Conservation (phyloP, 495 filamentous ascomycete species). For the Penicillium canescens region DNA sequence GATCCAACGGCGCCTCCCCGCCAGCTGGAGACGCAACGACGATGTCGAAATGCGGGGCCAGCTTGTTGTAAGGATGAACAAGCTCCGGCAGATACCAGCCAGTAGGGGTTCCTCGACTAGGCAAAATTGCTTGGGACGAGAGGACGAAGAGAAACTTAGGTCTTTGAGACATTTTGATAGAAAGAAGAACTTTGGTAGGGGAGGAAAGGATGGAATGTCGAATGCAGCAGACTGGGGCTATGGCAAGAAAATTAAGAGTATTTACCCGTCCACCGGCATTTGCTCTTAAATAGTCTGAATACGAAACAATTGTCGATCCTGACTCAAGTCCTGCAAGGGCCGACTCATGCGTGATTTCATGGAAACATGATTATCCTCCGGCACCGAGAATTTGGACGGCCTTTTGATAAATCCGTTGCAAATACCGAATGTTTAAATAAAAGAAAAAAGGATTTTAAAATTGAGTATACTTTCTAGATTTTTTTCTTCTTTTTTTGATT, state of each 20-base stretch:
- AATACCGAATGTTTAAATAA: not conserved
- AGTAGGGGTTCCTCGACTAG: slow-evolving; percentile 51
- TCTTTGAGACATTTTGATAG: slow-evolving; percentile 22
- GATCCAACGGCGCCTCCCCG: slow-evolving; percentile 61
- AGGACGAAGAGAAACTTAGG: slow-evolving; percentile 68
- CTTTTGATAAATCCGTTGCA: not conserved
- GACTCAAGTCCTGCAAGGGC: not conserved
- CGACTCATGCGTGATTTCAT: not conserved
- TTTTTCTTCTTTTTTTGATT: not conserved
- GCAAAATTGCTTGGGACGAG: slow-evolving; percentile 57
- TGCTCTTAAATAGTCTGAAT: not conserved
- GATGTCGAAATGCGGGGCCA: slow-evolving; percentile 46
- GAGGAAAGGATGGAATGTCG: not conserved
- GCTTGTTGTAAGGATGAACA: slow-evolving; percentile 59
- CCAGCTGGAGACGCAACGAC: slow-evolving; percentile 59
- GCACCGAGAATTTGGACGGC: not conserved
- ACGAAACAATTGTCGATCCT: not conserved
- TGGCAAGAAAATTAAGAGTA: not conserved
- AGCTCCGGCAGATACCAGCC: slow-evolving; percentile 70
- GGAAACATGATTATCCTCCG: not conserved
- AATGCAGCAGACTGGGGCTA: not conserved
- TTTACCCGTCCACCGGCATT: not conserved
- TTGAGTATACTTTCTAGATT: not conserved
- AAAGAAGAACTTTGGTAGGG: not conserved
- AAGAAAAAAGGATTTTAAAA: not conserved